A percentile compares a stretch with the other conserved stretches of the same genome.
phyloP scores from a whole-genome alignment of 345 rosid genomes.

The Euphorbia peplus region DNA sequence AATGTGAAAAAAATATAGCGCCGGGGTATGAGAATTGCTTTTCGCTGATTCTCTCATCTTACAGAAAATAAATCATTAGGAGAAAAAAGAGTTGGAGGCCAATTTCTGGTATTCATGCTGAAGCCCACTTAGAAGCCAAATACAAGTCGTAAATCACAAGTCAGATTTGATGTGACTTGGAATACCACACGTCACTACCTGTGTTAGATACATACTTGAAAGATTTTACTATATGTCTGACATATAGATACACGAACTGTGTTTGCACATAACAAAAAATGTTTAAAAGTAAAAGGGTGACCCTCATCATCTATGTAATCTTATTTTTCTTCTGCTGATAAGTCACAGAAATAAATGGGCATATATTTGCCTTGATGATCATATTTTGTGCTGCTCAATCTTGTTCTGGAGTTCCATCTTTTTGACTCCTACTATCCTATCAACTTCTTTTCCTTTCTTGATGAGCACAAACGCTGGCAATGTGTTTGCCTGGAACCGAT shows the following conservation, averaged over 20 bases:
- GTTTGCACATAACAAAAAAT: not conserved
- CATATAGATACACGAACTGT: not conserved
- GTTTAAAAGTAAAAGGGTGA: not conserved
- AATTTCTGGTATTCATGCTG: not conserved
- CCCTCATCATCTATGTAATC: not conserved
- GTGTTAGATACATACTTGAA: not conserved
- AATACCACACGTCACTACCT: not conserved
- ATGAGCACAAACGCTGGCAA: conserved; percentile 60
- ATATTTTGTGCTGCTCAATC: conserved; percentile 44
- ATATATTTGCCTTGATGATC: not conserved
- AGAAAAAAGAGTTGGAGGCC: not conserved
- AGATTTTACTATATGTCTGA: too few species aligned
- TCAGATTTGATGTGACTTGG: not conserved
- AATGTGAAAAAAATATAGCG: too few species aligned
- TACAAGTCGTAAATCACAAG: not conserved
- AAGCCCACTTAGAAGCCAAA: conserved; percentile 5
- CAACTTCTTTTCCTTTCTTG: conserved; percentile 60
- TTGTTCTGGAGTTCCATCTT: conserved; percentile 51
- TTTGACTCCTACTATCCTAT: conserved; percentile 53
- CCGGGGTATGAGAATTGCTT: too few species aligned
- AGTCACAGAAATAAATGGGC: not conserved
- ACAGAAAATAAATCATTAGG: conserved; percentile 3
- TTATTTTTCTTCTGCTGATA: not conserved
- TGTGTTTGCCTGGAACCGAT: conserved; percentile 33
- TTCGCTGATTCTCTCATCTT: too few species aligned